phyloP scores from a whole-genome alignment of 2,329 filamentous ascomycete species.

The Penicillium polonicum region DNA sequence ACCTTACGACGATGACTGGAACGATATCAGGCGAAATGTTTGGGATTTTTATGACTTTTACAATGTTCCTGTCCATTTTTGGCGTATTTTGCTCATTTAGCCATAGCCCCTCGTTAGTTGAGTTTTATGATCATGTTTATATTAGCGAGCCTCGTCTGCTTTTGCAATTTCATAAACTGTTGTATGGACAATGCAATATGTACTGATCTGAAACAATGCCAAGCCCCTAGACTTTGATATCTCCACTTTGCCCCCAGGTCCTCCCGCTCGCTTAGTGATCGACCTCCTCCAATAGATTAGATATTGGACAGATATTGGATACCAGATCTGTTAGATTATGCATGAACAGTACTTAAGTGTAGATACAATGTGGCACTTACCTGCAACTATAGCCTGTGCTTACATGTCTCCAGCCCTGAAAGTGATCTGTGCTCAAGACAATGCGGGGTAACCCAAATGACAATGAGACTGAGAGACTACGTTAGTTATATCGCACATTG shows the following conservation, averaged over 20 bases:
- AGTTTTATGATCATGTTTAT: neutral
- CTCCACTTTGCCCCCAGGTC: slow-evolving; percentile 8
- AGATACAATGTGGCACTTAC: neutral
- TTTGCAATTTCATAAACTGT: neutral
- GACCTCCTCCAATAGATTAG: neutral
- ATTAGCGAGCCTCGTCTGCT: neutral
- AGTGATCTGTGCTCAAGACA: neutral
- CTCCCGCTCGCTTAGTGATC: slow-evolving; percentile 6
- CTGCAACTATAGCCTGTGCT: neutral
- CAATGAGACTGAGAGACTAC: neutral
- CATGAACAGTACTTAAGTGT: neutral
- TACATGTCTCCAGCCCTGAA: neutral
- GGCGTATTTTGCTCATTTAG: slow-evolving; percentile 2
- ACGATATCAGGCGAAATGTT: slow-evolving; percentile 18
- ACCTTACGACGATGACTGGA: slow-evolving; percentile 18
- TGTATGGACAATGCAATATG: neutral
- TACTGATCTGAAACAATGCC: slow-evolving; percentile 1
- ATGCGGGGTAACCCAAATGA: neutral
- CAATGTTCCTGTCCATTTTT: slow-evolving; percentile 2
- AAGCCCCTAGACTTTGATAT: neutral
- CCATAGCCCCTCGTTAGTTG: neutral
- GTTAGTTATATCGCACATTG: neutral
- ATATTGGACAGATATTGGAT: neutral
- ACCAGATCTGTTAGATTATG: neutral
- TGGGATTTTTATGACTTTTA: slow-evolving; percentile 3